Evolutionary conservation across 345 rosid genomes (phyloP).

Genomic region (Tarenaya hassleriana): DNA sequence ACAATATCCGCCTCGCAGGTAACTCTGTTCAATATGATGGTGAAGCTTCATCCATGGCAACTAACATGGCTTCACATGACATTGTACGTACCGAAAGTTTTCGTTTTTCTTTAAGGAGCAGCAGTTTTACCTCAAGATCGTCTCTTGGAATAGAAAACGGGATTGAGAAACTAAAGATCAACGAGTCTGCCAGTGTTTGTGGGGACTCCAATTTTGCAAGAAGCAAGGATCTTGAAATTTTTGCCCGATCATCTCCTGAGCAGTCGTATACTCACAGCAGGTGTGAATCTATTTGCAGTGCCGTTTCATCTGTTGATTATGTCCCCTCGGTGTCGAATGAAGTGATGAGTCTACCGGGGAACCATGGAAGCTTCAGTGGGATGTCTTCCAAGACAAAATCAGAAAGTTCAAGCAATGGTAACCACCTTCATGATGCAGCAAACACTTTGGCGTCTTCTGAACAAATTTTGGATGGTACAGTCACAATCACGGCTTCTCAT

Average conservation of each 20-base stretch:
- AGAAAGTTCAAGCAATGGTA: slow-evolving; percentile 31
- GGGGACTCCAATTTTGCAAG: slow-evolving; percentile 32
- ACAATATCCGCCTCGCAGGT: slow-evolving; percentile 36
- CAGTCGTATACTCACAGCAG: slow-evolving; percentile 68
- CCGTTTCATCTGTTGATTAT: slow-evolving; percentile 59
- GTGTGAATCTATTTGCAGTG: slow-evolving; percentile 72
- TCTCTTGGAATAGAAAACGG: slow-evolving; percentile 50
- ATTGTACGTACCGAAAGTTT: slow-evolving; percentile 46
- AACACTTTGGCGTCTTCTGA: slow-evolving; percentile 32
- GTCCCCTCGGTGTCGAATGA: slow-evolving; percentile 41
- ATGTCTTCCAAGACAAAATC: slow-evolving; percentile 38
- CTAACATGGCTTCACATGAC: slow-evolving; percentile 43
- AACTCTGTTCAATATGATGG: slow-evolving; percentile 28
- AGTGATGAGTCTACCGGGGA: slow-evolving; percentile 22
- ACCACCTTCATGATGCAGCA: slow-evolving; percentile 19
- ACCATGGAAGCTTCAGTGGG: slow-evolving; percentile 34
- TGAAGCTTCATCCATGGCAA: slow-evolving; percentile 33
- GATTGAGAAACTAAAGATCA: slow-evolving; percentile 52
- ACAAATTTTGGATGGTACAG: slow-evolving; percentile 23
- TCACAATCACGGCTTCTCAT: slow-evolving; percentile 39
- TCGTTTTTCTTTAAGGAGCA: slow-evolving; percentile 38
- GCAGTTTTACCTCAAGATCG: slow-evolving; percentile 58
- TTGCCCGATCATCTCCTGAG: slow-evolving; percentile 43
- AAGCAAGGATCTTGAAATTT: slow-evolving; percentile 43
- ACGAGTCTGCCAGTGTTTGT: slow-evolving; percentile 38